Conservation (phyloP, 495 filamentous ascomycete species). For the Daldinia concentrica region DNA sequence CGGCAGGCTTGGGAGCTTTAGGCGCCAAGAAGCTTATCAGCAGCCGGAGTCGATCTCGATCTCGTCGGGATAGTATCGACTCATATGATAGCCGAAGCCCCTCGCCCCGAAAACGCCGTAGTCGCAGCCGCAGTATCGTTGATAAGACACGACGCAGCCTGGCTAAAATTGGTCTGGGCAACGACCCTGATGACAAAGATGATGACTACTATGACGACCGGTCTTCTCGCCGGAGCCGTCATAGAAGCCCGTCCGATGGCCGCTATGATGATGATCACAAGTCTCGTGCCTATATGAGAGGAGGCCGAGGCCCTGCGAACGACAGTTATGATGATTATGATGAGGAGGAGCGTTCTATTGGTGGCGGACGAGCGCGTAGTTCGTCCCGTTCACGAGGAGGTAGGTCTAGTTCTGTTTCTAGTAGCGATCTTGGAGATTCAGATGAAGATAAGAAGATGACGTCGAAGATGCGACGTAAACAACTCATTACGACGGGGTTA, state of each 20-base stretch:
- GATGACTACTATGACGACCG: conserved; percentile 50
- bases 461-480: conserved; percentile 85
- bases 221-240: conserved; percentile 42
- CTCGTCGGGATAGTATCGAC: conserved; percentile 51
- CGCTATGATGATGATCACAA: conserved; percentile 65
- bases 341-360: conserved; percentile 56
- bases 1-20: conserved; percentile 77
- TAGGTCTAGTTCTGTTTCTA: conserved; percentile 60
- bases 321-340: conserved; percentile 59
- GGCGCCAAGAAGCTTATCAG: conserved; percentile 83
- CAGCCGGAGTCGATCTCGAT: conserved; percentile 66
- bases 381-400: conserved; percentile 47
- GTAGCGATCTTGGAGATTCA: conserved; percentile 74
- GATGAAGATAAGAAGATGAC: conserved; percentile 77
- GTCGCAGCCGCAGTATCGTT: conserved; percentile 62
- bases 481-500: conserved; percentile 82
- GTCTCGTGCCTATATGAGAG: conserved; percentile 57
- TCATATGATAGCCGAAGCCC: conserved; percentile 61
- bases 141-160: conserved; percentile 55
- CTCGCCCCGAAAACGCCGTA: conserved; percentile 52
- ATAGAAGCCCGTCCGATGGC: conserved; percentile 45
- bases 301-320: conserved; percentile 48
- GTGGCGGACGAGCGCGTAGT: conserved; percentile 51
- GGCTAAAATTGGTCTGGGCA: conserved; percentile 58
- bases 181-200: conserved; percentile 55